Percentiles rank a stretch among this genome's conserved stretches.
These are phyloP conservation scores for Blastocystis sp. DNA, from an alignment of 352 stramenopile species.

Conservation along the genomic window DNA sequence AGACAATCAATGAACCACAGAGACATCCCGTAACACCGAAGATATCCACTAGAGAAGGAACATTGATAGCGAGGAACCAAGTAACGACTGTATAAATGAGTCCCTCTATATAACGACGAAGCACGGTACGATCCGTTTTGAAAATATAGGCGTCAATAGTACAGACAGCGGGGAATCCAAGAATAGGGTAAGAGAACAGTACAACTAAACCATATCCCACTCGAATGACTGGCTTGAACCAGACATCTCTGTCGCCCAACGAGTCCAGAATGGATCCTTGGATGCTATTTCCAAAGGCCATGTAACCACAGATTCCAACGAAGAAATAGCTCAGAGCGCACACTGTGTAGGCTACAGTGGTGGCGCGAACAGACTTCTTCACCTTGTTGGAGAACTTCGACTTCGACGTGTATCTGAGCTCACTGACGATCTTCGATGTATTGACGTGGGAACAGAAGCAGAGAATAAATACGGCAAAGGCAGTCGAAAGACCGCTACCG, in stretches of 20 bases:
- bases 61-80: background rate
- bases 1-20: background rate
- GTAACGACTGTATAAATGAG: background rate
- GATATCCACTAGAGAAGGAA: constrained; percentile 1
- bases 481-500: background rate
- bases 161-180: background rate
- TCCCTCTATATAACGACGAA: background rate
- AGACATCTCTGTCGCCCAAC: background rate
- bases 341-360: background rate
- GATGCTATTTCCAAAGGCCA: constrained; percentile 33
- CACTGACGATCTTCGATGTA: background rate
- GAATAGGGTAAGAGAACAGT: constrained; percentile 45
- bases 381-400: constrained; percentile 47
- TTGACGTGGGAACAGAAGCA: constrained; percentile 54
- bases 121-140: background rate
- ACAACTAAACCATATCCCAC: constrained; percentile 53
- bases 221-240: constrained; percentile 22
- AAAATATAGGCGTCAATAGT: constrained; percentile 7
- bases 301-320: constrained; percentile 43
- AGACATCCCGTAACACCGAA: constrained; percentile 23
- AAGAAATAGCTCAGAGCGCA: constrained; percentile 29
- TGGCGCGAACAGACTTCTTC: background rate
- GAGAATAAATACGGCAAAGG: constrained; percentile 33
- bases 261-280: constrained; percentile 37
- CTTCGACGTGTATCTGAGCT: background rate